These are phyloP conservation scores for Aspergillus sclerotioniger DNA, from an alignment of 495 filamentous ascomycete genomes.

Conservation along the genomic window DNA sequence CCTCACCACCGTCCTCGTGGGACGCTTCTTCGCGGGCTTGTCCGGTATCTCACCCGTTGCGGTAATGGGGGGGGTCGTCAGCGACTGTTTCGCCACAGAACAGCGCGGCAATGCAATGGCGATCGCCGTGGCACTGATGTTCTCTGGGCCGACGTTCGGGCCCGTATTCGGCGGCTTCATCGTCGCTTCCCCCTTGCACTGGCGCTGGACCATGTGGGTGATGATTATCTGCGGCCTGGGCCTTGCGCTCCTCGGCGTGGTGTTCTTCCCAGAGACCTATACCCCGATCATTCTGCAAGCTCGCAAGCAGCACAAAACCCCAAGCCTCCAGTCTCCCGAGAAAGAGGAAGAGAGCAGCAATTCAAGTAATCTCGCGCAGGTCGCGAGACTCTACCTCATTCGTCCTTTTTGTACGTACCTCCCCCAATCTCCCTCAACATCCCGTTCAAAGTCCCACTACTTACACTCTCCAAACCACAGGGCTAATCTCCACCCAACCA, in stretches of 20 bases:
- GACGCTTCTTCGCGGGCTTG: conserved; percentile 15
- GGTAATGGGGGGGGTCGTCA: conserved; percentile 11
- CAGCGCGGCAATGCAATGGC: conserved; percentile 13
- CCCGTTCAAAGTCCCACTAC: neutral
- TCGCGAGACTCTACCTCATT: conserved; percentile 1
- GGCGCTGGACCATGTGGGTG: conserved; percentile 16
- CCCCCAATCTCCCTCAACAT: too few relatives aligned
- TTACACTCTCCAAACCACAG: neutral
- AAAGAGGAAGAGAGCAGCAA: neutral
- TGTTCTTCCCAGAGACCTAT: conserved; percentile 58
- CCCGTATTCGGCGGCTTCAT: conserved; percentile 15
- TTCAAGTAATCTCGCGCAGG: neutral
- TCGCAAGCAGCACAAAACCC: conserved; percentile 58
- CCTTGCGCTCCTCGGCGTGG: neutral
- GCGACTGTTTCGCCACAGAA: conserved; percentile 5
- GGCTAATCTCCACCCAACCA: conserved; percentile 5
- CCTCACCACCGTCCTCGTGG: conserved; percentile 10
- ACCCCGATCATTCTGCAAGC: conserved; percentile 53
- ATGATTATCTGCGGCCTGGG: conserved; percentile 9
- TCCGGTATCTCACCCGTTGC: conserved; percentile 13
- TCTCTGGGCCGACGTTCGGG: conserved; percentile 13
- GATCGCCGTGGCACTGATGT: conserved; percentile 4
- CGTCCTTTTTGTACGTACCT: conserved; percentile 1
- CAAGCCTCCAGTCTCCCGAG: conserved; percentile 17
- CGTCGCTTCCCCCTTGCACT: conserved; percentile 4